A percentile compares a stretch with the other conserved stretches of the same genome.
These are phyloP conservation scores for Penicillium arizonense DNA, from an alignment of 495 filamentous ascomycete species.

Conservation along the genomic window DNA sequence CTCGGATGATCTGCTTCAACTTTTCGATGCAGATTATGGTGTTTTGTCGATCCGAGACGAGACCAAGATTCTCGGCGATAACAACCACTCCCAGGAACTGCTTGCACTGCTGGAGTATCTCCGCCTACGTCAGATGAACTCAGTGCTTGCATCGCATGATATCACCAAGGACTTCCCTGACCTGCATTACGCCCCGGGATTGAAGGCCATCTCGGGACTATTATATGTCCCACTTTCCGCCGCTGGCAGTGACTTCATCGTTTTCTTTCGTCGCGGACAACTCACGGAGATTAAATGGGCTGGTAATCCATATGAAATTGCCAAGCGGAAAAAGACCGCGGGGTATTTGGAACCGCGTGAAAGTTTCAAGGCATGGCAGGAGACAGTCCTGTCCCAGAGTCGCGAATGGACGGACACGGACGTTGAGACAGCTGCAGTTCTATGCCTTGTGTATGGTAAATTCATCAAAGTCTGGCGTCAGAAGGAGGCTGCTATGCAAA, in stretches of 20 bases:
- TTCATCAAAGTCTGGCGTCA: slow-evolving; percentile 93
- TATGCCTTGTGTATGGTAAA: slow-evolving; percentile 89
- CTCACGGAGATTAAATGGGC: slow-evolving; percentile 85
- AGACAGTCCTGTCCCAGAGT: slow-evolving; percentile 35
- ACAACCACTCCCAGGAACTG: slow-evolving; percentile 78
- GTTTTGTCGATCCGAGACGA: slow-evolving; percentile 83
- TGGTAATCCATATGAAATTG: slow-evolving; percentile 84
- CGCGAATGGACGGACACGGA: slow-evolving; percentile 51
- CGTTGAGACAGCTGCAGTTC: slow-evolving; percentile 82
- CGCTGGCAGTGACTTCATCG: slow-evolving; percentile 81
- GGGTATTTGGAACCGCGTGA: slow-evolving; percentile 34
- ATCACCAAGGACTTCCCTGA: slow-evolving; percentile 80
- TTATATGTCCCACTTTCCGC: slow-evolving; percentile 80
- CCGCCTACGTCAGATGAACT: slow-evolving; percentile 70
- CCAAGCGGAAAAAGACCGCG: slow-evolving; percentile 39
- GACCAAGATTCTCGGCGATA: slow-evolving; percentile 79
- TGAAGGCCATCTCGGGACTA: slow-evolving; percentile 75
- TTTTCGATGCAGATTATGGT: slow-evolving; percentile 89
- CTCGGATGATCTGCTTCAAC: slow-evolving; percentile 79
- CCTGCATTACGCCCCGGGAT: slow-evolving; percentile 75
- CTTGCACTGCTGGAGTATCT: slow-evolving; percentile 86
- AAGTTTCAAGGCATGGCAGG: slow-evolving; percentile 36
- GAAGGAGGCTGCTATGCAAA: slow-evolving; percentile 83
- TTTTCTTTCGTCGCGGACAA: slow-evolving; percentile 84
- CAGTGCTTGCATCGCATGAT: slow-evolving; percentile 77